Evolutionary conservation across 129 eudicot genomes (phyloP).

Genomic region (Centella asiatica): DNA sequence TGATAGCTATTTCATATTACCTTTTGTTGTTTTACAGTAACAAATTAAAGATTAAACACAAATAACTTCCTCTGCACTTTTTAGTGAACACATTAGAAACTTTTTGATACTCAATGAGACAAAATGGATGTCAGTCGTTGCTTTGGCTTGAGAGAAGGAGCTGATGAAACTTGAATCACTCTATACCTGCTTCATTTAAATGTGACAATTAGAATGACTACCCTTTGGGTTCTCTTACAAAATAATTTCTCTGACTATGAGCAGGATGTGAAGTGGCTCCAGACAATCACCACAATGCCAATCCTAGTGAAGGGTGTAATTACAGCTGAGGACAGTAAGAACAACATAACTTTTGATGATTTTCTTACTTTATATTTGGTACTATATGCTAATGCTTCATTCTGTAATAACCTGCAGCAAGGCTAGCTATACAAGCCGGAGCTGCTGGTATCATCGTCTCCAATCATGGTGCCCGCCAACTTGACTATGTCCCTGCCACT

Average conservation of each 20-base stretch:
- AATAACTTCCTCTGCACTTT: not conserved
- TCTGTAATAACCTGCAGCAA: conserved; percentile 52
- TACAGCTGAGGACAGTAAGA: conserved; percentile 93
- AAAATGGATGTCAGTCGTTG: not conserved
- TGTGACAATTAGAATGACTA: not conserved
- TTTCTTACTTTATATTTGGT: not conserved
- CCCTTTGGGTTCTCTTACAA: not conserved
- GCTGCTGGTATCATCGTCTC: conserved; percentile 94
- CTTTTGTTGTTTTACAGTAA: not conserved
- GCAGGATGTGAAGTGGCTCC: conserved; percentile 96
- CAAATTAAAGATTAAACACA: not conserved
- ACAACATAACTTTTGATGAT: not conserved
- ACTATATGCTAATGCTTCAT: conserved; percentile 5
- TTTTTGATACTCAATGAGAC: not conserved
- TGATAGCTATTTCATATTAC: not conserved
- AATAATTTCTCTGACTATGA: conserved; percentile 2
- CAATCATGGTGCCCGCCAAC: conserved; percentile 97
- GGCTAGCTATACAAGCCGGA: conserved; percentile 79
- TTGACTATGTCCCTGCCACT: conserved; percentile 92
- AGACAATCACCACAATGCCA: conserved; percentile 82
- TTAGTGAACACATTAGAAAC: not conserved
- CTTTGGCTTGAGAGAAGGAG: not conserved
- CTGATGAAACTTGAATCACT: not conserved
- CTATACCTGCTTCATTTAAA: not conserved
- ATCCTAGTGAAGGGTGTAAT: conserved; percentile 93